Percentiles rank a stretch among this genome's conserved stretches.
These are phyloP conservation scores for Pleurotus salmoneostramineus DNA, from an alignment of 768 basidiomycete species.

Conservation along the genomic window DNA sequence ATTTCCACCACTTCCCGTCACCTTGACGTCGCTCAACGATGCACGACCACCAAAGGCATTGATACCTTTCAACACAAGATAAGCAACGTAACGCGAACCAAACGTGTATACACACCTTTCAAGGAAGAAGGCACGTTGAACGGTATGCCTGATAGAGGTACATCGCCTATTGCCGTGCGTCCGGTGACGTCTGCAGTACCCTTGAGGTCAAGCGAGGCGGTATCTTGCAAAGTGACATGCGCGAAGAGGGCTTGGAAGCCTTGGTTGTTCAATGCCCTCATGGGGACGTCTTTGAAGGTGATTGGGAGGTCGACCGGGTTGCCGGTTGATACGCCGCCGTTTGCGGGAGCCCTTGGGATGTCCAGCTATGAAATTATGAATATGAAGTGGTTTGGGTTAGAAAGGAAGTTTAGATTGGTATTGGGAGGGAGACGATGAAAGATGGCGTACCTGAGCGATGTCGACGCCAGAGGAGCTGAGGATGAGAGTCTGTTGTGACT, in stretches of 20 bases:
- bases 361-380: slow-evolving; percentile 32
- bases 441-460: slow-evolving; percentile 42
- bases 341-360: slow-evolving; percentile 42
- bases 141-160: slow-evolving; percentile 60
- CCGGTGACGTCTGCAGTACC: slow-evolving; percentile 58
- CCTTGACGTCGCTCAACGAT: slow-evolving; percentile 48
- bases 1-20: slow-evolving; percentile 61
- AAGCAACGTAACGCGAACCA: background rate
- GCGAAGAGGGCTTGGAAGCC: slow-evolving; percentile 58
- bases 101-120: slow-evolving; percentile 33
- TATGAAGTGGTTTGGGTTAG: background rate
- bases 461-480: slow-evolving; percentile 43
- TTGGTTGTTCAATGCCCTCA: slow-evolving; percentile 49
- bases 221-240: slow-evolving; percentile 46
- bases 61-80: slow-evolving; percentile 36
- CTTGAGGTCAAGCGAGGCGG: slow-evolving; percentile 43
- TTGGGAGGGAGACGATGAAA: too few species aligned
- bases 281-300: slow-evolving; percentile 50
- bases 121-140: slow-evolving; percentile 58
- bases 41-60: slow-evolving; percentile 54
- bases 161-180: slow-evolving; percentile 59
- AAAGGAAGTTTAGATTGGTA: background rate
- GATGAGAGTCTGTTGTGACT: slow-evolving; percentile 50
- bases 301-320: slow-evolving; percentile 59
- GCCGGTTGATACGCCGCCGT: slow-evolving; percentile 67